Base-by-base conservation (phyloP, 768 basidiomycete genomes). In the Pleurotus citrinopileatus region DNA sequence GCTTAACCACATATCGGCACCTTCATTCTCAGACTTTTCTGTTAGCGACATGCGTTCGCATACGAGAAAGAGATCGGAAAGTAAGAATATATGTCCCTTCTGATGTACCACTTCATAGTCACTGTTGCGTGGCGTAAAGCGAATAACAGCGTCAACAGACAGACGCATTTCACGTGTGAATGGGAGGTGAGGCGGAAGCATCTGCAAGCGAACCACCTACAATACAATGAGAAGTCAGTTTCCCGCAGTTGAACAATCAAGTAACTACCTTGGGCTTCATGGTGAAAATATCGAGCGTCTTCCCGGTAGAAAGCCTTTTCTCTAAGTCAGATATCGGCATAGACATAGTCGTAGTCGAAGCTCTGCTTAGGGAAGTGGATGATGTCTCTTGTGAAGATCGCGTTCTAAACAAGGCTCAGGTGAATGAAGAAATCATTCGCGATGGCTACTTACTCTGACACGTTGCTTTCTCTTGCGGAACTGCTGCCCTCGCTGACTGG, bases 201-300 rank as follows among this genome's bases (percentile, higher is more conserved):
- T 94, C 74, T 98, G 96, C 44, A 98, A 76, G 57, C 87, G 88
- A 55, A 96, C 92, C 70, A 83, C 81, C 95, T 97, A 26, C n/a
- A 9, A 60, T 32, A 23, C 34, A n/a, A 42, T 36, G 37, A 38
- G 9, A 27, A n/a, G 34, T 59, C 37, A 56, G 51, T 40, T 26
- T 46, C 45, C 26, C 38, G 47, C 48, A 27, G 23, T 27, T 4
- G 37, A 58, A 29, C n/a, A n/a, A n/a, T n/a, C n/a, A n/a, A n/a
- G n/a, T n/a, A n/a, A n/a, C n/a, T 58, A 93, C 96, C 82, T 93
- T 94, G 1, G 89, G 89, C 58, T 82, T 80, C 94, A 99, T 96
- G 1, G 92, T 91, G 67, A 99, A 99, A 42, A 99, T 86, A 67
- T 99, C 97, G 25, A 98, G 71, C 6, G 91, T 91, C 17, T 81